phyloP scores from a whole-genome alignment of 1,139 yeast species.

The Starmera stellimalicola region DNA sequence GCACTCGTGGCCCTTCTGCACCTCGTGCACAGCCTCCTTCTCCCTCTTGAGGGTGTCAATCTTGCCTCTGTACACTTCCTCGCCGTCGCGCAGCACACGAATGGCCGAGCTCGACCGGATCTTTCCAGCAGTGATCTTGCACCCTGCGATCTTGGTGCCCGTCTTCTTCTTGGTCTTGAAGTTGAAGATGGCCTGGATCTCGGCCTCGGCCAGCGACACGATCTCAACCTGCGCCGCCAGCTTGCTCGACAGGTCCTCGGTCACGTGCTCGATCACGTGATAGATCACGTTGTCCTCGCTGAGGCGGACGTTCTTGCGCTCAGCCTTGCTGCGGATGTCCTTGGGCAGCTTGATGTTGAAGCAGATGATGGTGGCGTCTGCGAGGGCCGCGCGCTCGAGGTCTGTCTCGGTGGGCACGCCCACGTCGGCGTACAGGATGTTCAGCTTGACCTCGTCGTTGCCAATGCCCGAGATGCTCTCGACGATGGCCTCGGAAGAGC shows the following conservation, averaged over 20 bases:
- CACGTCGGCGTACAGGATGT: slow-evolving; percentile 64
- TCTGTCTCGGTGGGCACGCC: slow-evolving; percentile 85
- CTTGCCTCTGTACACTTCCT: slow-evolving; percentile 54
- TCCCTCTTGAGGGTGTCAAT: slow-evolving; percentile 71
- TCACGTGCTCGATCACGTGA: slow-evolving; percentile 78
- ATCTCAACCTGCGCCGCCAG: slow-evolving; percentile 63
- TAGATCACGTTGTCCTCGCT: slow-evolving; percentile 74
- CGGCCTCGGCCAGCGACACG: slow-evolving; percentile 60
- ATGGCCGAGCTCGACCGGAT: slow-evolving; percentile 52
- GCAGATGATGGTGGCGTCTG: slow-evolving; percentile 65
- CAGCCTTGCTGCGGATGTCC: slow-evolving; percentile 54
- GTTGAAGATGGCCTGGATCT: slow-evolving; percentile 61
- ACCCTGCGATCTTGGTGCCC: slow-evolving; percentile 70
- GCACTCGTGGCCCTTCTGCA: slow-evolving; percentile 82
- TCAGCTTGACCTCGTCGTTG: slow-evolving; percentile 69
- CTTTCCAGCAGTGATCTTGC: slow-evolving; percentile 67
- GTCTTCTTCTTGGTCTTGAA: slow-evolving; percentile 46
- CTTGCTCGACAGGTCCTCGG: slow-evolving; percentile 49
- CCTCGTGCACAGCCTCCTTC: slow-evolving; percentile 72
- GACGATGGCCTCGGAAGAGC: slow-evolving; percentile 53
- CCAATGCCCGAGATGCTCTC: slow-evolving; percentile 80
- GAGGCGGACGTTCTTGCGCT: slow-evolving; percentile 47
- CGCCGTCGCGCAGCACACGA: slow-evolving; percentile 48
- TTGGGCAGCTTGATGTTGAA: slow-evolving; percentile 70
- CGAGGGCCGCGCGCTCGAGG: slow-evolving; percentile 68